These are phyloP conservation scores for Symbiodinium pilosum DNA, from an alignment of 73 alveolate species.

Conservation along the genomic window DNA sequence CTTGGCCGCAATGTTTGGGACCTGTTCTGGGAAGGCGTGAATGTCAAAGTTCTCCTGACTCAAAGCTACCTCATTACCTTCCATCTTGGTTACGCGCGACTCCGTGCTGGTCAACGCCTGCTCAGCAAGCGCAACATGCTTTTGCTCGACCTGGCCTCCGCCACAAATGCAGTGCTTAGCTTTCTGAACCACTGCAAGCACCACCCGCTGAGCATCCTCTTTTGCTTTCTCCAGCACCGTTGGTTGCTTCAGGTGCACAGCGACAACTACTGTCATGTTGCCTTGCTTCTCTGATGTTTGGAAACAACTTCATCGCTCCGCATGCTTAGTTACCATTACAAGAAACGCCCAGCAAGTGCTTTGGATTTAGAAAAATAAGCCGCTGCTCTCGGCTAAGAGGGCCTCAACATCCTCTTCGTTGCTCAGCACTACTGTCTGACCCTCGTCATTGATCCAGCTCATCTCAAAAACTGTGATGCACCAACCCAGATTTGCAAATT, in stretches of 20 bases:
- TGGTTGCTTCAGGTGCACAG: background rate
- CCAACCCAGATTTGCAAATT: background rate
- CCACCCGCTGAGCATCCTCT: background rate
- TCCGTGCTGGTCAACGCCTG: background rate
- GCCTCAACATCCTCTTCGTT: background rate
- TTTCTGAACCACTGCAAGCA: background rate
- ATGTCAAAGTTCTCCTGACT: background rate
- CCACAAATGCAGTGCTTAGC: slow-evolving; percentile 14
- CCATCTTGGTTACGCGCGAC: background rate
- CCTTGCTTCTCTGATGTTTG: too few species aligned
- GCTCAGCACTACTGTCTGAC: background rate
- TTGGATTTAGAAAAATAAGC: too few species aligned
- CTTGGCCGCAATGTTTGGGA: background rate
- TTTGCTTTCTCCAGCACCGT: background rate
- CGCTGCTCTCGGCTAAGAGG: background rate
- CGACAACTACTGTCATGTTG: background rate
- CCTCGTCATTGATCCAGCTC: background rate
- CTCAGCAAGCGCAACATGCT: background rate
- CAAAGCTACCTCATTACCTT: background rate
- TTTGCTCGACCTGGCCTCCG: background rate
- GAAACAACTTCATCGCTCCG: too few species aligned
- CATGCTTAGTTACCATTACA: too few species aligned
- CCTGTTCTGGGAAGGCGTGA: background rate
- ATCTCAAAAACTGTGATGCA: background rate
- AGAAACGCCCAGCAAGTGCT: too few species aligned